phyloP scores from a whole-genome alignment of 306 rosid genomes.

The Vigna unguiculata region DNA sequence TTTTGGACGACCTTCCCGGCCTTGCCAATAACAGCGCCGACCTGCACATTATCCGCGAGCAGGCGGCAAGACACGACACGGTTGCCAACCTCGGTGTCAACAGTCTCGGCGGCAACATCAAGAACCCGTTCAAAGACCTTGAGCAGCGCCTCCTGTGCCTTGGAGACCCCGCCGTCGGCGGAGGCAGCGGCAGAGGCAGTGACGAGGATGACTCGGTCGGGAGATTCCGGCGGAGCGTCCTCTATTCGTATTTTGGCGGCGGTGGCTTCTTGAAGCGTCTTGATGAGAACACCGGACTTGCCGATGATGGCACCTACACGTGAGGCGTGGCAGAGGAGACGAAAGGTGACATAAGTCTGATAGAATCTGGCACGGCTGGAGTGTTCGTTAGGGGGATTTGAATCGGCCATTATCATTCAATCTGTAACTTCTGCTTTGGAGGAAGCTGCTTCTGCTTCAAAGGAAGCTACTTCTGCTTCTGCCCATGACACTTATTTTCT shows the following conservation, averaged over 20 bases:
- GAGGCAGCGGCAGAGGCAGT: slow-evolving; percentile 46
- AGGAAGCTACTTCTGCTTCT: background rate
- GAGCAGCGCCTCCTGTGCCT: slow-evolving; percentile 80
- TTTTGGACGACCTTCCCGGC: slow-evolving; percentile 93
- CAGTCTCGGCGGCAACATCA: slow-evolving; percentile 85
- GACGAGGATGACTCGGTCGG: slow-evolving; percentile 72
- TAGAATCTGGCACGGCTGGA: slow-evolving; percentile 53
- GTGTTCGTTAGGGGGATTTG: slow-evolving; percentile 45
- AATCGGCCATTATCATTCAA: slow-evolving; percentile 43
- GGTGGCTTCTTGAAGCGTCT: slow-evolving; percentile 74
- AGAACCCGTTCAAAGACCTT: slow-evolving; percentile 87
- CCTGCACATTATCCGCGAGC: slow-evolving; percentile 63
- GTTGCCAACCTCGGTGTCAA: slow-evolving; percentile 51
- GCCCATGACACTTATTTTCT: background rate
- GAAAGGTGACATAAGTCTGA: slow-evolving; percentile 68
- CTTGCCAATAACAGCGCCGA: slow-evolving; percentile 85
- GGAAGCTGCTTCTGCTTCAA: background rate
- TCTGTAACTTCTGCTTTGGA: background rate
- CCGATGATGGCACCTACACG: slow-evolving; percentile 92
- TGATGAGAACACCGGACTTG: slow-evolving; percentile 74
- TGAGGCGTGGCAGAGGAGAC: slow-evolving; percentile 93
- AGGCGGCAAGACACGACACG: slow-evolving; percentile 82
- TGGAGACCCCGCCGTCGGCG: slow-evolving; percentile 42
- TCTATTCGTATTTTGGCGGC: slow-evolving; percentile 81
- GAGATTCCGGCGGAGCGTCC: slow-evolving; percentile 65